Base-by-base conservation (phyloP, 805 yeast species). In the Sugiyamaella chiloensis region DNA sequence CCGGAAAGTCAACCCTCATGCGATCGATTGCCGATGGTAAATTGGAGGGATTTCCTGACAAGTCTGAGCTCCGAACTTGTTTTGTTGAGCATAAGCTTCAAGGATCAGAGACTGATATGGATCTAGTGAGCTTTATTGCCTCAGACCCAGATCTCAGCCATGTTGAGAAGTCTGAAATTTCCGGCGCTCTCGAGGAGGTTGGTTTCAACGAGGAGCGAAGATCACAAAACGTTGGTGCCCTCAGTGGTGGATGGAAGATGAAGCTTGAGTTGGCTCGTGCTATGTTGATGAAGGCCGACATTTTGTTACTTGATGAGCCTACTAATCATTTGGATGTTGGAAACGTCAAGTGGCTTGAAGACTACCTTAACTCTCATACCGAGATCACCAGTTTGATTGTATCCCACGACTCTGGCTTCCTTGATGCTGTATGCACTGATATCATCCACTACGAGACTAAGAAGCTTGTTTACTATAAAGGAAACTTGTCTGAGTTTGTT, bases 221-320 rank as follows among this genome's bases (percentile, higher is more conserved):
- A 66, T 78, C 79, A 24, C 97, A 90, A 71, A 79, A 87, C 40
- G 96, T 93, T 49, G 96, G 96, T 32, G 87, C 97, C 1, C 74
- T 91, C 51, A 87, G 96, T 37, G 99, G 99, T 69, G 99, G 99
- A 68, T 91, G 99, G 99, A 93, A 93, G 72, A 91, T 91, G 99
- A 91, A 91, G 72, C 78, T 91, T 58, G 98, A 90, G 71, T 76
- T 91, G 61, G 99, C 98, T n/a, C 84, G 97, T 73, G 99, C 98
- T 30, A 90, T 91, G 96, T 75, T 91, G 58, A 87, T 90, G 88
- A 88, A 83, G 69, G 99, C 98, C 27, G 99, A 91, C 70, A 90
- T 91, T 47, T 77, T 91, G 61, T 75, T 91, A 75, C 85, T 91
- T 74, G 99, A 91, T 81, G 99, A 91, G 83, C 99, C 99, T 78